These are phyloP conservation scores for Dentiscutata heterogama DNA, from an alignment of 371 early-diverging fungal species.

Conservation along the genomic window DNA sequence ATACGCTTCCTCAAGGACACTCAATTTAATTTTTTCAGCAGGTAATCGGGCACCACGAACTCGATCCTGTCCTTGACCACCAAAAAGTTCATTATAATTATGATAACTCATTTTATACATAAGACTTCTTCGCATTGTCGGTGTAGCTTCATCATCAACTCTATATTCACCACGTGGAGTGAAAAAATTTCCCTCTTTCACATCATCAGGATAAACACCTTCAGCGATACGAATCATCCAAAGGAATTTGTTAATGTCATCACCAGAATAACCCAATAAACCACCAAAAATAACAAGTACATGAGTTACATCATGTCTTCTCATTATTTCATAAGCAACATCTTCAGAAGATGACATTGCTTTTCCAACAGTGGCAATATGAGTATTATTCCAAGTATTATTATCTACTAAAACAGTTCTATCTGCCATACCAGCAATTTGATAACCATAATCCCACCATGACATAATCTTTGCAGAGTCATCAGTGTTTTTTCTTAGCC, in stretches of 20 bases:
- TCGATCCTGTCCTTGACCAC: slow-evolving; percentile 84
- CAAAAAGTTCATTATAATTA: slow-evolving; percentile 89
- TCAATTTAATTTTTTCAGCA: slow-evolving; percentile 80
- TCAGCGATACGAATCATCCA: slow-evolving; percentile 99
- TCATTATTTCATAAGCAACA: slow-evolving; percentile 90
- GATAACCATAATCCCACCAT: slow-evolving; percentile 99
- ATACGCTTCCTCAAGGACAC: slow-evolving; percentile 92
- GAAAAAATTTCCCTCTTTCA: slow-evolving; percentile 91
- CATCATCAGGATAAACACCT: slow-evolving; percentile 95
- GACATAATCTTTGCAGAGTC: slow-evolving; percentile 95
- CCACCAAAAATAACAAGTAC: slow-evolving; percentile 97
- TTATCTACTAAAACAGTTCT: slow-evolving; percentile 98
- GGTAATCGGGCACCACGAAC: slow-evolving; percentile 88
- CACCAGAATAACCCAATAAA: slow-evolving; percentile 96
- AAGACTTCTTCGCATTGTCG: slow-evolving; percentile 89
- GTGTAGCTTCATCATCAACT: slow-evolving; percentile 91
- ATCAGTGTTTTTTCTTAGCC: slow-evolving; percentile 97
- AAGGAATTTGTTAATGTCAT: slow-evolving; percentile 99
- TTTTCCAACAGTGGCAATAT: slow-evolving; percentile 98
- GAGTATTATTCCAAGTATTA: slow-evolving; percentile 99
- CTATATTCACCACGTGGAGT: slow-evolving; percentile 92
- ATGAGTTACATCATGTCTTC: slow-evolving; percentile 95
- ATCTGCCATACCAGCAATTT: slow-evolving; percentile 99
- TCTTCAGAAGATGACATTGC: slow-evolving; percentile 94
- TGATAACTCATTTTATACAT: slow-evolving; percentile 99